A percentile compares a stretch with the other conserved stretches of the same genome.
These are phyloP conservation scores for Diospyros kaki DNA, from an alignment of 148 eudicot genomes.

Conservation along the genomic window DNA sequence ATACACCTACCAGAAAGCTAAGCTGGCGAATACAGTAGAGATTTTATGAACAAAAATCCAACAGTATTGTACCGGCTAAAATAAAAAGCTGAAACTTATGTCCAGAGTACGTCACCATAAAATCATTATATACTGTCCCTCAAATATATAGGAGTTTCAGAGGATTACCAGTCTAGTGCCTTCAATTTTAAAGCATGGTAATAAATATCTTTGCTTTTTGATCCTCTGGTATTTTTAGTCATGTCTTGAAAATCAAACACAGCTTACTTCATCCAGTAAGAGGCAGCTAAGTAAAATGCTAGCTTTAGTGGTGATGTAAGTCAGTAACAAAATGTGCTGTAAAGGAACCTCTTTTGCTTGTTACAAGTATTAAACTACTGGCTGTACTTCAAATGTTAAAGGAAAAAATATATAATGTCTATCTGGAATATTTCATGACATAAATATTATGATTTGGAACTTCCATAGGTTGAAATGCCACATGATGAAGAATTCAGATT, in stretches of 20 bases:
- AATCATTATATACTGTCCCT: not conserved
- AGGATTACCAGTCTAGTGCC: not conserved
- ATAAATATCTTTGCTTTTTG: not conserved
- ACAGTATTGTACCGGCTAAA: not conserved
- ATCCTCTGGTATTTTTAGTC: not conserved
- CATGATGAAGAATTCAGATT: not conserved
- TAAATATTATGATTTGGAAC: not conserved
- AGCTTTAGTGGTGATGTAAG: not conserved
- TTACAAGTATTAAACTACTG: too few species aligned
- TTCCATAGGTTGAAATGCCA: not conserved
- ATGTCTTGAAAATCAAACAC: not conserved
- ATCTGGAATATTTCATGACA: not conserved
- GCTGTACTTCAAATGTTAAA: too few species aligned
- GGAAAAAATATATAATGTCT: not conserved
- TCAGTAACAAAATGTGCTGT: not conserved
- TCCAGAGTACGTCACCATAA: not conserved
- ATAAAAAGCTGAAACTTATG: not conserved
- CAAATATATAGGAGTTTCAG: not conserved
- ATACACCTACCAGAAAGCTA: not conserved
- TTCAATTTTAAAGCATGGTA: not conserved
- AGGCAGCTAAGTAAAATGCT: not conserved
- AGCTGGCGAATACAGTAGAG: not conserved
- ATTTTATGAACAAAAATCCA: not conserved
- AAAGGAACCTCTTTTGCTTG: not conserved
- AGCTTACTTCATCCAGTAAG: not conserved